These are phyloP conservation scores for Penstemon davidsonii DNA, from an alignment of 257 asterid species.

Conservation along the genomic window DNA sequence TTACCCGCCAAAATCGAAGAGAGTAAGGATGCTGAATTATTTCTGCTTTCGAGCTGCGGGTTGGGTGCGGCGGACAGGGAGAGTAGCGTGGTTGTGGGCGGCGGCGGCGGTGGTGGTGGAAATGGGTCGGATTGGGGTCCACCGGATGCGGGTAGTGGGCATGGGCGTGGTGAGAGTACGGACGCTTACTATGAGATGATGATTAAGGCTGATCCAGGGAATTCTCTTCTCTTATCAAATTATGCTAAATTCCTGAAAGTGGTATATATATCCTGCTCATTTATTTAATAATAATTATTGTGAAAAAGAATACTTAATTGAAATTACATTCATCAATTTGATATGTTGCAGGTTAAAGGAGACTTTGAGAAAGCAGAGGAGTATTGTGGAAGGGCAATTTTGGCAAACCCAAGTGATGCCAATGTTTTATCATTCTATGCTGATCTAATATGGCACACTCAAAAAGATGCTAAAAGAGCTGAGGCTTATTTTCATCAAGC, in stretches of 20 bases:
- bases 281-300: not conserved
- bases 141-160: conserved; percentile 51
- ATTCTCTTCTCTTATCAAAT: conserved; percentile 67
- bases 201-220: conserved; percentile 68
- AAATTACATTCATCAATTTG: not conserved
- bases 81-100: conserved; percentile 45
- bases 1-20: conserved; percentile 30
- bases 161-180: conserved; percentile 45
- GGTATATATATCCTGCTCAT: conserved; percentile 33
- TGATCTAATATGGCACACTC: conserved; percentile 78
- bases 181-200: conserved; percentile 69
- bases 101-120: conserved; percentile 32
- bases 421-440: conserved; percentile 81
- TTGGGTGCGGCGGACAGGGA: conserved; percentile 30
- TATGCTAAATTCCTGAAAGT: conserved; percentile 81
- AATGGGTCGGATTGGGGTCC: conserved; percentile 40
- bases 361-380: conserved; percentile 77
- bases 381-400: conserved; percentile 77
- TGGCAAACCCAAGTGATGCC: conserved; percentile 68
- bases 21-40: not conserved
- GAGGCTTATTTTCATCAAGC: conserved; percentile 78
- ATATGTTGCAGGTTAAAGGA: conserved; percentile 55
- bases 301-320: not conserved
- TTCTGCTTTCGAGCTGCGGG: too few species aligned
- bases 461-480: conserved; percentile 67